Evolutionary conservation across 345 rosid genomes (phyloP), one percentile per base, ranked within the genome.

Genomic region (Punica granatum): DNA sequence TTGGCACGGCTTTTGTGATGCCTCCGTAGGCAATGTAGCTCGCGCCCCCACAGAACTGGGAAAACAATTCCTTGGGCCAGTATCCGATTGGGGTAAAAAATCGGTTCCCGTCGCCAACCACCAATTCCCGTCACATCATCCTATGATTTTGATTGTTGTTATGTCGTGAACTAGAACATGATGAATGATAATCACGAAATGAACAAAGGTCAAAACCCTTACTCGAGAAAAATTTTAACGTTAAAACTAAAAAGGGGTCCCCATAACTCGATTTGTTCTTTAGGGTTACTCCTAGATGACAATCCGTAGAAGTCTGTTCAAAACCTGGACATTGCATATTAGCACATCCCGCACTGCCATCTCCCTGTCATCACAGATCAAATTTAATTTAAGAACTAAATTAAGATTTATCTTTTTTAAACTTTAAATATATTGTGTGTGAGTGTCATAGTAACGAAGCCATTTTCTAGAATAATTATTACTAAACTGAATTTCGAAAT

Each of bases 41-140:
- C n/a, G 67, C 67, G 7, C 54, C 67, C 1, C 34, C 54, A 30
- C 28, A 33, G 32, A 65, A 33, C 34, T 32, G 23, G 15, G 67
- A 21, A 11, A 65, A 15, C 15, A 65, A 21, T 30, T 65, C 54
- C 48, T 41, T 65, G 0, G 67, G 67, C 67, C 67, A 65, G 34
- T 65, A 65, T 7, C 54, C 54, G 15, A 65, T 11, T n/a, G n/a
- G 5, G 56, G 33, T 6, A 12, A 19, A 3, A 33, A 6, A 31
- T 64, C 21, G 1, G 19, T 7, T 65, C 48, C 53, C 1, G 51
- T 25, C 1, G 34, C 33, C 32, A 42, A 28, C 67, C 67, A 65
- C 67, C 67, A 65, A 6, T 39, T 39, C 19, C 16, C 11, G 67
- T 42, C 1, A 3, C 49, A 0, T 31, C 30, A 65, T 65, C 67